These are phyloP conservation scores for Aspergillus proliferans DNA, from an alignment of 2,329 filamentous ascomycete species.

Conservation along the genomic window DNA sequence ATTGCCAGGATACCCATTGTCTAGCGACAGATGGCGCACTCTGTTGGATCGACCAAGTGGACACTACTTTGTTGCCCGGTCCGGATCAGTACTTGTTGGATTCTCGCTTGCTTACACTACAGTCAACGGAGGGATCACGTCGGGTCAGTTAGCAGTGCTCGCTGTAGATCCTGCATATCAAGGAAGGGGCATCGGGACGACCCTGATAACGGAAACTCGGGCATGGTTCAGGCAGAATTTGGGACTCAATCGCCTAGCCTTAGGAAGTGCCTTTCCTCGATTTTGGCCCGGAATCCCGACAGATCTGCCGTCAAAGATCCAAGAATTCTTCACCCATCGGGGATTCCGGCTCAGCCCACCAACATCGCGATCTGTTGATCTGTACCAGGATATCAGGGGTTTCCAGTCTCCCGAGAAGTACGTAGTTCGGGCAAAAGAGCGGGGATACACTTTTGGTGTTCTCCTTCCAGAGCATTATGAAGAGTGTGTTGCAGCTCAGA, in stretches of 20 bases:
- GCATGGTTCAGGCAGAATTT: constrained; percentile 21
- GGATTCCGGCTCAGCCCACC: constrained; percentile 29
- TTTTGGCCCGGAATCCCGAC: constrained; percentile 42
- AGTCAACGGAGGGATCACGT: constrained; percentile 15
- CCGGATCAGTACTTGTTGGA: constrained; percentile 22
- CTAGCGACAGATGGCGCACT: constrained; percentile 18
- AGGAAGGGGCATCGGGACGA: constrained; percentile 34
- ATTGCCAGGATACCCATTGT: constrained; percentile 32
- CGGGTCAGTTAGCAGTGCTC: constrained; percentile 30
- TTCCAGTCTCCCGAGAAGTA: constrained; percentile 32
- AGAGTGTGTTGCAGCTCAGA: constrained; percentile 35
- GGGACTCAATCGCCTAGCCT: constrained; percentile 17
- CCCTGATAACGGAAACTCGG: constrained; percentile 25
- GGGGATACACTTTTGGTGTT: constrained; percentile 32
- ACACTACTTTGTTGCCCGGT: constrained; percentile 31
- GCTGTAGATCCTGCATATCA: constrained; percentile 32
- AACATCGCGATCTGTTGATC: constrained; percentile 28
- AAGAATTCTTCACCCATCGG: constrained; percentile 39
- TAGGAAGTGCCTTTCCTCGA: constrained; percentile 35
- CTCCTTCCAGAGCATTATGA: constrained; percentile 31
- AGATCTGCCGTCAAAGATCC: constrained; percentile 28
- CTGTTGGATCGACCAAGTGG: constrained; percentile 23
- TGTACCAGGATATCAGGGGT: constrained; percentile 34
- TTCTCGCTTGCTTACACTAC: constrained; percentile 34
- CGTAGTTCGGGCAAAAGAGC: constrained; percentile 28